Base-by-base conservation (phyloP, 257 asterid genomes). In the Nicotiana noctiflora region DNA sequence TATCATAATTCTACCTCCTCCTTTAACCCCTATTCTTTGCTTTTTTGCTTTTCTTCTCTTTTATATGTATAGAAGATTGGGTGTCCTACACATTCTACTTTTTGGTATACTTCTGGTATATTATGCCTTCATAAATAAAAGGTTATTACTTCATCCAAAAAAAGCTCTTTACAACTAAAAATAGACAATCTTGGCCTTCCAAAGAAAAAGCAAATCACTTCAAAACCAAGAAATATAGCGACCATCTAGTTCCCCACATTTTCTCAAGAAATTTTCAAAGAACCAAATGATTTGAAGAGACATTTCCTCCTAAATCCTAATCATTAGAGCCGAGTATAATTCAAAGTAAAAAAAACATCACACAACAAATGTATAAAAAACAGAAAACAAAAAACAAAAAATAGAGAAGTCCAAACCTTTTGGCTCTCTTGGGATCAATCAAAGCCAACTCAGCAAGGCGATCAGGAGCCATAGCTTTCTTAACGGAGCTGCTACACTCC, bases 361-460 rank as follows among this genome's bases (percentile, higher is more conserved):
- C n/a, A n/a, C 6, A n/a, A 66, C 5, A 37, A 32, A 23, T 66
- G 53, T 27, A n/a, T 19, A 29, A 25, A 64, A 37, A 12, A n/a
- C n/a, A n/a, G n/a, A n/a, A n/a, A n/a, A 59, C 23, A 13, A 2
- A 65, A 11, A 68, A 40, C 17, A 31, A 65, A 19, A 46, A 1
- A 32, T 32, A 60, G n/a, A 72, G 79, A 81, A 84, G 46, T 66
- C 72, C 34, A 66, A 81, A 93, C 99, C 99, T 92, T 82, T 95
- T 95, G 8, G 99, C 99, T 84, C 96, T 89, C 87, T 90, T 95
- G 29, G 99, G 99, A 88, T 95, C 98, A 78, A 93, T 86, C 86
- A 91, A 82, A 4, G 98, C 89, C 51, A 95, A 94, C 86, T 95
- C 98, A 18, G 94, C 93, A 32, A 92, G 90, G 74, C 88, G 88